phyloP scores from a whole-genome alignment of 768 basidiomycete species.

The Mycena alexandri region DNA sequence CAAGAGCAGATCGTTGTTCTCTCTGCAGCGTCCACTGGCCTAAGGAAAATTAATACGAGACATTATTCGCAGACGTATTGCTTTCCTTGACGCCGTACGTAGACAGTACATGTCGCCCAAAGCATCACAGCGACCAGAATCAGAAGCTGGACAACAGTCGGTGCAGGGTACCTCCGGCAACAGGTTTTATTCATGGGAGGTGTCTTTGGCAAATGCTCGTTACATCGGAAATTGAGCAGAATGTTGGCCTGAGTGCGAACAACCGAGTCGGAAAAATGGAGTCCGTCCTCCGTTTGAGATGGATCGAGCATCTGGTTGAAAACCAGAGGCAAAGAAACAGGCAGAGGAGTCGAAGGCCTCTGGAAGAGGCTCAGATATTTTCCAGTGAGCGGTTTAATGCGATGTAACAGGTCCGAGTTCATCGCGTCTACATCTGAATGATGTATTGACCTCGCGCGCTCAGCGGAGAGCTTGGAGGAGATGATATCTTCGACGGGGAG shows the following conservation, averaged over 20 bases:
- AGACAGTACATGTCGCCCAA: constrained; percentile 64
- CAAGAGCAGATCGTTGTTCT: constrained; percentile 61
- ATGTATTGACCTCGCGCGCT: constrained; percentile 77
- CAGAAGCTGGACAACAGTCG: constrained; percentile 67
- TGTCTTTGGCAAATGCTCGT: constrained; percentile 71
- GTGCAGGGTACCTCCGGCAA: constrained; percentile 82
- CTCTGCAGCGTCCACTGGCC: constrained; percentile 36
- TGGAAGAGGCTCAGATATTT: constrained; percentile 18
- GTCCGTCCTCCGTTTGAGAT: constrained; percentile 83
- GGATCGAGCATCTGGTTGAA: constrained; percentile 86
- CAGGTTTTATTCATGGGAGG: constrained; percentile 83
- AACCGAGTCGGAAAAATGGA: constrained; percentile 80
- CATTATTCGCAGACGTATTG: too few relatives aligned
- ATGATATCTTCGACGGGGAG: constrained; percentile 83
- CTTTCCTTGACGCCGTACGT: not conserved
- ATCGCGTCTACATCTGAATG: constrained; percentile 88
- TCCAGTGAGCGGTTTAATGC: constrained; percentile 58
- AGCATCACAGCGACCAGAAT: constrained; percentile 61
- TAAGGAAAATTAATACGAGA: too few relatives aligned
- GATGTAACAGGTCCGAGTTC: constrained; percentile 87
- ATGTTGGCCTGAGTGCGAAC: constrained; percentile 80
- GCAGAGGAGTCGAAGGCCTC: constrained; percentile 39
- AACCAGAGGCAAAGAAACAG: constrained; percentile 76
- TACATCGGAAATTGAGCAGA: constrained; percentile 85
- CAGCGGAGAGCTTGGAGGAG: constrained; percentile 71